Evolutionary conservation across 2,329 filamentous ascomycete genomes (phyloP), one percentile per base, ranked within the genome.

Genomic region (Ramichloridium luteum): DNA sequence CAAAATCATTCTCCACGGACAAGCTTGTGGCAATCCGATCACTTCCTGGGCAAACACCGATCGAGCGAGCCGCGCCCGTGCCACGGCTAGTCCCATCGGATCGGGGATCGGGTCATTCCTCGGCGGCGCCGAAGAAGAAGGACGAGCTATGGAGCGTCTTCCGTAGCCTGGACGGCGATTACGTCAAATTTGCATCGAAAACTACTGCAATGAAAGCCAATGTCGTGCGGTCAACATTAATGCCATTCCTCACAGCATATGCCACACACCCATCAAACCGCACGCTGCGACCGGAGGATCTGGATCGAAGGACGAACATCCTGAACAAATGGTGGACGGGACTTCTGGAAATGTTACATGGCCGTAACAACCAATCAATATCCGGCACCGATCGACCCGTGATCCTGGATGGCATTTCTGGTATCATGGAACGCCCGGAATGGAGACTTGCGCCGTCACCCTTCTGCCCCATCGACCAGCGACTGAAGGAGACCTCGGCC

Each of bases 311-410:
- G 37, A 72, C 80, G 2, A 75, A 74, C 27, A 82, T 92, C 28
- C 60, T 93, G 36, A 83, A 90, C 53, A 86, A 82, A 51, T 94
- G 86, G 86, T 94, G 86, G 86, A 77, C 68, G 26, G 77, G 73
- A 2, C 62, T 93, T 23, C 60, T 93, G 34, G 84, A 90, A 37
- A 74, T 93, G 64, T 69, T 93, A 14, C 77, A 85, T 43, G 80
- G 79, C 17, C 70, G 72, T 39, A 72, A 77, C 50, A 77, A 77
- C 34, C 79, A 84, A 47, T 77, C 80, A 3, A 76, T 93, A 10
- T 76, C 83, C 1, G 82, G 82, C 8, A 77, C 83, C n/a, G 86
- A 93, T 49, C 69, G 84, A 17, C 82, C 84, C 1, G 70, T 75
- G 3, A 73, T 93, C 26, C 68, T 93, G 17, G 85, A 93, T 50